Evolutionary conservation across 768 basidiomycete species (phyloP).

Genomic region (Suillus paluster): DNA sequence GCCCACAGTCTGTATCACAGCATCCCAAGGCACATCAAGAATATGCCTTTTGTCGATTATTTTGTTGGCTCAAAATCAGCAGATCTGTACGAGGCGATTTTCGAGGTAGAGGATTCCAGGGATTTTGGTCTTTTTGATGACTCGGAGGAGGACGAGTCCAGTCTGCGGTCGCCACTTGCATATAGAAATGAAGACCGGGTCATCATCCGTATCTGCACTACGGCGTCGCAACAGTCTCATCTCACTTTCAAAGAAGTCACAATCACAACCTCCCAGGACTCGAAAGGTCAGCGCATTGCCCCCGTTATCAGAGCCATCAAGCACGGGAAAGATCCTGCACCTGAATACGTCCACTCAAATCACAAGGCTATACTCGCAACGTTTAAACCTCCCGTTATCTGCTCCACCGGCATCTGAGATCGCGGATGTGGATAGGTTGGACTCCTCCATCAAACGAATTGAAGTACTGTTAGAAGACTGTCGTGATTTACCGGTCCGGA

Average conservation of each 20-base stretch:
- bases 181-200: constrained; percentile 16
- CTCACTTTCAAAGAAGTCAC: constrained; percentile 16
- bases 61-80: constrained; percentile 71
- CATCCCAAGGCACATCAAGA: constrained; percentile 73
- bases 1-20: constrained; percentile 63
- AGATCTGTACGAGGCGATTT: constrained; percentile 78
- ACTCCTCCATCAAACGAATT: constrained; percentile 54
- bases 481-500: constrained; percentile 63
- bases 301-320: constrained; percentile 32
- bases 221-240: constrained; percentile 1
- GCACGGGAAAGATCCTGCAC: constrained; percentile 32
- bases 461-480: constrained; percentile 69
- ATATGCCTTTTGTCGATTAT: constrained; percentile 75
- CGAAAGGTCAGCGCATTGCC: constrained; percentile 33
- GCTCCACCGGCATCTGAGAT: constrained; percentile 13
- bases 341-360: constrained; percentile 34
- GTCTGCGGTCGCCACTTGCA: constrained; percentile 13
- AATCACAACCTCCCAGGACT: constrained; percentile 14
- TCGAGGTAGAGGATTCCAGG: constrained; percentile 63
- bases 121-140: constrained; percentile 56
- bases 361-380: constrained; percentile 29
- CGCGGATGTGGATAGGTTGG: constrained; percentile 38
- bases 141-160: constrained; percentile 46
- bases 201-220: constrained; percentile 15
- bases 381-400: constrained; percentile 1